Percentiles rank a stretch among this genome's conserved stretches.
Evolutionary conservation across 2,329 filamentous ascomycete genomes (phyloP).

Genomic region (Cladorrhinum sp.): DNA sequence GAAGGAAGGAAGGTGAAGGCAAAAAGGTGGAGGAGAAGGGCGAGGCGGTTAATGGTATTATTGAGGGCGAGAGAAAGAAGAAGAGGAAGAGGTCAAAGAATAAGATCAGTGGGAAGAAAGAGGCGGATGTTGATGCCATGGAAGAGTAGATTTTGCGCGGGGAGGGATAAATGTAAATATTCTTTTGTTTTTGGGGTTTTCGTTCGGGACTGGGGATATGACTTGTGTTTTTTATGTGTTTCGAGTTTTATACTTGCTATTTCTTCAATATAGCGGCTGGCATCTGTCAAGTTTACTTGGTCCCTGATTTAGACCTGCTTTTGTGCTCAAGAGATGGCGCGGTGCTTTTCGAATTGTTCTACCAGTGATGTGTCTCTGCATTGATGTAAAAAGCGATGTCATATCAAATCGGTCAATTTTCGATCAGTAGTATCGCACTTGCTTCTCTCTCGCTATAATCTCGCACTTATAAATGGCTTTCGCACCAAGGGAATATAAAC

Average conservation of each 20-base stretch:
- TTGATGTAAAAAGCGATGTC: too few species aligned
- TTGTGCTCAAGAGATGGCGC: neutral
- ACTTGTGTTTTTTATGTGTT: neutral
- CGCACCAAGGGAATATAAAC: neutral
- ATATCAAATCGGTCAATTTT: neutral
- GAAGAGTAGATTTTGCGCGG: conserved; percentile 17
- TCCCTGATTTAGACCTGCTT: neutral
- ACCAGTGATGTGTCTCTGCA: neutral
- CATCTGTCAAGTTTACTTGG: neutral
- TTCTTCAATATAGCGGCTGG: neutral
- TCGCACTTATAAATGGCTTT: neutral
- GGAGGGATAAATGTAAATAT: neutral
- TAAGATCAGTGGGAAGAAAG: conserved; percentile 32
- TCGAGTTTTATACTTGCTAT: neutral
- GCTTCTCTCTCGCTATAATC: neutral
- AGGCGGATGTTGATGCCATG: conserved; percentile 21
- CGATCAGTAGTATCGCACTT: neutral
- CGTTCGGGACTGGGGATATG: neutral
- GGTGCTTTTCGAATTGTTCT: neutral
- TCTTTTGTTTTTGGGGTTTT: neutral
- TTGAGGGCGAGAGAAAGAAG: conserved; percentile 31
- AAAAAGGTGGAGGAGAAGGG: conserved; percentile 9
- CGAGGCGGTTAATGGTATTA: conserved; percentile 15
- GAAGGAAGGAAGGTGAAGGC: conserved; percentile 31
- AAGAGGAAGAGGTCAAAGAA: conserved; percentile 36